A percentile compares a stretch with the other conserved stretches of the same genome.
These are phyloP conservation scores for Cyberlindnera maclurae DNA, from an alignment of 805 yeast species.

Conservation along the genomic window DNA sequence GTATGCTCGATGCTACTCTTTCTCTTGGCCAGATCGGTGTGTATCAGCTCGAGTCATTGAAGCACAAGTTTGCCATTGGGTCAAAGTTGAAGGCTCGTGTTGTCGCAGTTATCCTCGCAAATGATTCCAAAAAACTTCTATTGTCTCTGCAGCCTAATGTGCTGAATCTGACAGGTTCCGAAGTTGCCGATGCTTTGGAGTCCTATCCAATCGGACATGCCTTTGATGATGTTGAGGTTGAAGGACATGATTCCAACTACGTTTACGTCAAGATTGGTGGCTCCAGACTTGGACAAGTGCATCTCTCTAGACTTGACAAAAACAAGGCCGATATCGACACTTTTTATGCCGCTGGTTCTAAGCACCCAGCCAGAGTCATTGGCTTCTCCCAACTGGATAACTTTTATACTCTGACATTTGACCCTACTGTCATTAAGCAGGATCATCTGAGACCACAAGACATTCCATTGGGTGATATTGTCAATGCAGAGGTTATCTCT, in stretches of 20 bases:
- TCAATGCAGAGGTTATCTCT: slow-evolving; percentile 46
- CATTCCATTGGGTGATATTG: slow-evolving; percentile 65
- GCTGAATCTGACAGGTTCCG: slow-evolving; percentile 20
- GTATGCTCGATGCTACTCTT: slow-evolving; percentile 65
- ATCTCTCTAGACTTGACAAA: slow-evolving; percentile 59
- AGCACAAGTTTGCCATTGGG: slow-evolving; percentile 63
- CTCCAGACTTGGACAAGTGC: slow-evolving; percentile 62
- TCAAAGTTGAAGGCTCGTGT: slow-evolving; percentile 64
- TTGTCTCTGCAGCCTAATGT: slow-evolving; percentile 59
- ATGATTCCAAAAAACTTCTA: slow-evolving; percentile 47
- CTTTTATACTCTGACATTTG: slow-evolving; percentile 58
- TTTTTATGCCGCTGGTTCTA: slow-evolving; percentile 55
- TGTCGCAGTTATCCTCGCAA: slow-evolving; percentile 47
- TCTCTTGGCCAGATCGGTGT: slow-evolving; percentile 58
- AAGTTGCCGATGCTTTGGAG: slow-evolving; percentile 31
- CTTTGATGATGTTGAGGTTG: slow-evolving; percentile 49
- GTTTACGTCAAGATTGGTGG: slow-evolving; percentile 53
- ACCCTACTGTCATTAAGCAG: slow-evolving; percentile 55
- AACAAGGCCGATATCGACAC: slow-evolving; percentile 33
- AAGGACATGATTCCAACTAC: slow-evolving; percentile 51
- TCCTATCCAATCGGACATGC: slow-evolving; percentile 76
- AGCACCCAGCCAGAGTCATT: slow-evolving; percentile 69
- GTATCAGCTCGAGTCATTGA: slow-evolving; percentile 38
- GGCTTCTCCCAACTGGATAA: slow-evolving; percentile 66
- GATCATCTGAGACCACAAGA: slow-evolving; percentile 64